Base-by-base conservation (phyloP, 2,329 filamentous ascomycete genomes). In the Aspergillus novofumigatus region DNA sequence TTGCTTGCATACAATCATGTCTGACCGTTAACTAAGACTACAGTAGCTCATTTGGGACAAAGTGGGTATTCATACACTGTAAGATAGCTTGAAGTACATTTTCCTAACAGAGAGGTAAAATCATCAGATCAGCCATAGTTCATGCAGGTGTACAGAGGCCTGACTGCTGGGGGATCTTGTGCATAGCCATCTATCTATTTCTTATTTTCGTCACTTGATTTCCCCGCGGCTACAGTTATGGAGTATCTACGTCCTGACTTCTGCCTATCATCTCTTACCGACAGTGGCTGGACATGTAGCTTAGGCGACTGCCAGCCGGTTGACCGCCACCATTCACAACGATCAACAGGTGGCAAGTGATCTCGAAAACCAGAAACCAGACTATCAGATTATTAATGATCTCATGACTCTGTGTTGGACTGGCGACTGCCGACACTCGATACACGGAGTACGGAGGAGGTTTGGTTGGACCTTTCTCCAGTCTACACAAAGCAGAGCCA, bases 211-310 rank as follows among this genome's bases (percentile, higher is more conserved):
- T 26, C 20, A 47, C 21, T 25, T 47, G 20, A 23, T 14, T 26
- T 47, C 21, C 42, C 23, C 44, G 23, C 44, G 10, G 44, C 55
- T 49, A 38, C 14, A 17, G 32, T 38, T 38, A 17, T 38, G 14
- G 14, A 17, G 32, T 38, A 6, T 6, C 32, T 7, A 38, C 14
- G 17, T 17, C 5, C 14, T 38, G 32, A 17, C 32, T 38, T 17
- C 2, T 38, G 32, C 32, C 32, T 38, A 53, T 54, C 49, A 51
- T 45, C 35, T 49, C 54, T 51, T 44, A 56, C 59, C 54, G 56
- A 60, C 55, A 59, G 52, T 60, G 53, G 54, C 55, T 59, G 53
- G 50, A 53, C 61, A 60, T 55, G 55, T 63, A 55, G 48, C 32
- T 63, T 63, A 56, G 44, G 50, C 56, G 50, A 49, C 55, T 61